Conservation (phyloP, 108 stramenopile genomes). For the Fistulifera solaris region DNA sequence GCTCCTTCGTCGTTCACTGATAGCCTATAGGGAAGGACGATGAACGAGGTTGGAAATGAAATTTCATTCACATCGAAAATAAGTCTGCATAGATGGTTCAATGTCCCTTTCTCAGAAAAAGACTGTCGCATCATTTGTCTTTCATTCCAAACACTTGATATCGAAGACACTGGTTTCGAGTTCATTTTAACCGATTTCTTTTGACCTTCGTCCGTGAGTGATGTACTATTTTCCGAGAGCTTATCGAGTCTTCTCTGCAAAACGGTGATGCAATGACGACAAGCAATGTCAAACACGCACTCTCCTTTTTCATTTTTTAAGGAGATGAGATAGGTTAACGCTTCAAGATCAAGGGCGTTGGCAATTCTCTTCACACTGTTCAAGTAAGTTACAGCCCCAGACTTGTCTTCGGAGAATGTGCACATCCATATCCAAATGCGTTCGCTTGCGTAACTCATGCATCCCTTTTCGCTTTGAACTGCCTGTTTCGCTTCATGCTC, state of each 20-base stretch:
- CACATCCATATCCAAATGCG: slow-evolving; percentile 44
- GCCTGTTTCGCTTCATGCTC: slow-evolving; percentile 11
- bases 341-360: slow-evolving; percentile 10
- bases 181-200: not conserved
- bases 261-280: slow-evolving; percentile 12
- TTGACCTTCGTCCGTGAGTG: not conserved
- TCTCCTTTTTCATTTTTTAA: slow-evolving; percentile 14
- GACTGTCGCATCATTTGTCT: not conserved
- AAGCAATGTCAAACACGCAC: slow-evolving; percentile 20
- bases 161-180: not conserved
- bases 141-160: not conserved
- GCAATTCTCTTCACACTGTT: slow-evolving; percentile 26
- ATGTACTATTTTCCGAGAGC: slow-evolving; percentile 4
- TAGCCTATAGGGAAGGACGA: slow-evolving; percentile 47
- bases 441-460: slow-evolving; percentile 11
- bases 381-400: slow-evolving; percentile 18
- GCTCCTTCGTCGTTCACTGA: slow-evolving; percentile 18
- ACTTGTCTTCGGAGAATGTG: slow-evolving; percentile 19
- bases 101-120: slow-evolving; percentile 16
- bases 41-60: slow-evolving; percentile 33
- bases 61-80: slow-evolving; percentile 32
- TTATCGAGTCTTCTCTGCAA: slow-evolving; percentile 17
- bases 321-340: slow-evolving; percentile 19
- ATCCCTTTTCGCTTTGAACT: not conserved
- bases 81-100: slow-evolving; percentile 25